Evolutionary conservation across 2,329 filamentous ascomycete genomes (phyloP), one percentile per base, ranked within the genome.

Genomic region (Penicillium sumatraense): DNA sequence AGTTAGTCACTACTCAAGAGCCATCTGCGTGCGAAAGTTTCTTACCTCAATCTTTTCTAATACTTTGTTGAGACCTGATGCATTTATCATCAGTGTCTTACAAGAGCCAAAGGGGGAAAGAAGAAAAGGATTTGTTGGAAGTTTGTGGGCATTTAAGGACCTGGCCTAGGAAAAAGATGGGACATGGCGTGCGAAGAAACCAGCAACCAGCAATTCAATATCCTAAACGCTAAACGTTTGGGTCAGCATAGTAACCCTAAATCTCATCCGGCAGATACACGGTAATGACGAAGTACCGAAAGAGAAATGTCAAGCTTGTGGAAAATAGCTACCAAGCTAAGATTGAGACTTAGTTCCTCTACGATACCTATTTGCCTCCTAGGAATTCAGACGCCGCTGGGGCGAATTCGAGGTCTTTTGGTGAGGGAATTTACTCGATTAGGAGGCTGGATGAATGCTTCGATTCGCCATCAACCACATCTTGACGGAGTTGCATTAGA

Each of bases 381-480:
- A 23, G 6, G n/a, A 33, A 33, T 27, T 18, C 47, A 16, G 29
- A 20, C 13, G 9, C 18, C 13, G 23, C 6, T 57, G 58, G 61
- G 60, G 58, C 60, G 41, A 55, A 56, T 56, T 55, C 57, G 57
- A 60, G 51, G 50, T 53, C 53, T 57, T 58, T 53, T 48, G 51
- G 51, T 49, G 53, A 18, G 48, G 36, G 38, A 46, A 20, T 52
- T 31, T 42, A 33, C 41, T 26, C 18, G 7, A 29, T 9, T 29
- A 29, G 11, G n/a, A n/a, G n/a, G 9, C 24, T 29, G 24, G 41
- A 41, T 33, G 35, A 29, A 21, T 40, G 23, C 21, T 35, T 49
- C 44, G 46, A 54, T 65, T 63, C 58, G 58, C 60, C 63, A 58
- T 62, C 54, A 50, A 53, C 53, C 53, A 52, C 20, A 20, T 3